Base-by-base conservation (phyloP, 371 early-diverging fungal species). In the Cokeromyces recurvatus region DNA sequence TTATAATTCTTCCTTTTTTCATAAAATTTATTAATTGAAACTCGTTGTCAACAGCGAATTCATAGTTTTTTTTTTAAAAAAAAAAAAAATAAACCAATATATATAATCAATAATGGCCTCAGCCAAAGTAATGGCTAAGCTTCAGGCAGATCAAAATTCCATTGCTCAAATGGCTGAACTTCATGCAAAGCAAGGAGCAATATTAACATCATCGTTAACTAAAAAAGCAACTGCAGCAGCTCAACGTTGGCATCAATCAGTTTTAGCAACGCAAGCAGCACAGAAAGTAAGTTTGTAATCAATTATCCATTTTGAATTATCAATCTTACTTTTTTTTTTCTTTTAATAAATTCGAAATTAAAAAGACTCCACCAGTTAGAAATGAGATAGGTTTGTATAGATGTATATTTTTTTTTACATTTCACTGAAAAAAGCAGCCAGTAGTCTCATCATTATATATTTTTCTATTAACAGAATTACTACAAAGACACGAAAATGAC, bases 131-230 rank as follows among this genome's bases (percentile, higher is more conserved):
- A 61, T 74, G 64, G 63, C 70, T 4, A 66, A 63, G 45, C 48
- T 67, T 24, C 67, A 66, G 42, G 63, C 64, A 24, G 62, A 69
- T 38, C 74, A 69, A 47, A 57, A 47, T 20, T 58, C 59, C 16
- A 57, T 69, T n/a, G 48, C 64, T 24, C 68, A 67, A 57, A 32
- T 73, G 57, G 70, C 71, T 15, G 64, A 70, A 37, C 51, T 51
- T 9, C 74, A 74, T 41, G 57, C 74, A 19, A 64, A 53, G 36
- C 65, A 67, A 49, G 71, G 59, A 29, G 52, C 74, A n/a, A 65
- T 35, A 32, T 3, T 66, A 32, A 31, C 49, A 7, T 25, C 20
- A 38, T 44, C 52, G 4, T 31, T 42, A 25, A 27, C 23, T 19
- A 51, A 38, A 25, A 57, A 41, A 38, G 3, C 38, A 36, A 22